A percentile compares a stretch with the other conserved stretches of the same genome.
These are phyloP conservation scores for Termitomyces sp. DNA, from an alignment of 768 basidiomycete genomes.

Conservation along the genomic window DNA sequence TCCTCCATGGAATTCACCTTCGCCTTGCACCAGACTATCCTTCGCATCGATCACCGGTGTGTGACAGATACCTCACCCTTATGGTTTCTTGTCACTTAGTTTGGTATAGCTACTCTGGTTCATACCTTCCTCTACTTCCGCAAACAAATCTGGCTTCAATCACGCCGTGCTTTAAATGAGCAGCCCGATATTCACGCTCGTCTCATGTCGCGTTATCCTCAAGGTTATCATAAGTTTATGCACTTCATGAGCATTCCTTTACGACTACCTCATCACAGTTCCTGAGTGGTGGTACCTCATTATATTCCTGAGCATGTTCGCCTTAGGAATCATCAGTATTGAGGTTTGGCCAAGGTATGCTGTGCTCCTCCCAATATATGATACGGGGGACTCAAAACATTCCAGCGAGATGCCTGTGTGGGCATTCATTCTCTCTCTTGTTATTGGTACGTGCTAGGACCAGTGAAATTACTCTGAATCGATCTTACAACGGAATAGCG, in stretches of 20 bases:
- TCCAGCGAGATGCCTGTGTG: conserved; percentile 30
- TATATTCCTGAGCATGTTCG: conserved; percentile 67
- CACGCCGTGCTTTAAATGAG: conserved; percentile 66
- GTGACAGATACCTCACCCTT: background rate
- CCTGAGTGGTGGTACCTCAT: conserved; percentile 84
- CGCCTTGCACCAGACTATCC: conserved; percentile 36
- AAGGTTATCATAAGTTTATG: conserved; percentile 19
- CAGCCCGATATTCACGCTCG: conserved; percentile 85
- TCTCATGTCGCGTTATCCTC: conserved; percentile 74
- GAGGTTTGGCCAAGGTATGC: conserved; percentile 56
- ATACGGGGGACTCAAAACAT: conserved; percentile 26
- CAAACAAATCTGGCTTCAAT: conserved; percentile 72
- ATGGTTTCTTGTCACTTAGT: background rate
- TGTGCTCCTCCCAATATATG: background rate
- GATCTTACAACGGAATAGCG: conserved; percentile 25
- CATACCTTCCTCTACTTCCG: conserved; percentile 75
- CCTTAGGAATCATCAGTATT: conserved; percentile 62
- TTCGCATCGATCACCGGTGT: conserved; percentile 70
- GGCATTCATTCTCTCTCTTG: conserved; percentile 65
- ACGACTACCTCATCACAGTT: conserved; percentile 24
- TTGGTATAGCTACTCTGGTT: conserved; percentile 45
- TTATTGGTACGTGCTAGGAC: conserved; percentile 39
- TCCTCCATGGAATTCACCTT: background rate
- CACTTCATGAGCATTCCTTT: background rate
- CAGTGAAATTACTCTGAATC: background rate